Base-by-base conservation (phyloP, 768 basidiomycete species). In the Daedaleopsis nitida region DNA sequence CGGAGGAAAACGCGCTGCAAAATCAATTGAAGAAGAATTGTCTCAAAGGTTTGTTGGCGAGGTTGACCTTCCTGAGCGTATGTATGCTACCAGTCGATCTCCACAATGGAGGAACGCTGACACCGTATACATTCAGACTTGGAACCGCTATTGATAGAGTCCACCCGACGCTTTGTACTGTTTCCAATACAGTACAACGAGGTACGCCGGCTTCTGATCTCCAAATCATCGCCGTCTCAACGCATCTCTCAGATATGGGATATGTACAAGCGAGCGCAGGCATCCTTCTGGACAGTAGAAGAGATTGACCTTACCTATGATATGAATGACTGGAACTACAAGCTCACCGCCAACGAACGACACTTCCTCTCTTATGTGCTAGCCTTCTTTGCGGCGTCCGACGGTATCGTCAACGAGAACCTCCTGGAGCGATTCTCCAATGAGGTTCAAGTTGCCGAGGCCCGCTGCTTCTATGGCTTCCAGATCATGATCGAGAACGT, bases 401-500 rank as follows among this genome's bases (percentile, higher is more conserved):
- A 97, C 64, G 94, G 95, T 32, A 97, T 97, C 61, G 94, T 97
- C 66, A 97, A 97, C 74, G 95, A 97, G 73, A 98, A 98, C 73
- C 82, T 98, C 1, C 83, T 97, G 24, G 94, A 96, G 73, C 90
- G 95, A 8, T 97, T 98, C 75, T 93, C 91, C 8, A 87, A 86
- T 57, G 96, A 98, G 72, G 92, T 98, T 4, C 95, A 97, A 72
- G 84, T 81, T 1, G 91, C 95, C 4, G 95, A 98, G 73, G 95
- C 94, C 6, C 88, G 95, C 3, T 97, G 92, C 73, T 98, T 98
- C 77, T 98, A 97, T 70, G 95, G 95, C 17, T 97, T 96, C 78
- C 95, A 98, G 73, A 92, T 98, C 68, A 97, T 97, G 95, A 98
- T 96, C 86, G 96, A 97, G 69, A 98, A 98, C 73, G 86, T 98